phyloP scores from a whole-genome alignment of 2,329 filamentous ascomycete genomes.

The Ophiocordyceps sinensis region DNA sequence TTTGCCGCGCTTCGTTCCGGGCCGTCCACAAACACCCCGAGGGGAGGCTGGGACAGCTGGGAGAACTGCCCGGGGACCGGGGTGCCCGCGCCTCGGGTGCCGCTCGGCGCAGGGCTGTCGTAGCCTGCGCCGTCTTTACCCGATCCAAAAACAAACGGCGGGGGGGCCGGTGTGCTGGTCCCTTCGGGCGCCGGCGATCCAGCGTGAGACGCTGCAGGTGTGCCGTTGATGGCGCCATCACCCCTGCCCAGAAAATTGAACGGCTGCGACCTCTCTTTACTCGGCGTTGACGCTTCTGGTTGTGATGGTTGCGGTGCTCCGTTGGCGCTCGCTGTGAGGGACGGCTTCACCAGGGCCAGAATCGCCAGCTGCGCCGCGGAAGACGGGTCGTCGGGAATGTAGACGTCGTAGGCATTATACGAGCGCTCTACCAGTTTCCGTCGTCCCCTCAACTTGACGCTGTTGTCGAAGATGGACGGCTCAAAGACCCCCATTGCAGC shows the following conservation, averaged over 20 bases:
- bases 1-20: slow-evolving; percentile 33
- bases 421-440: slow-evolving; percentile 75
- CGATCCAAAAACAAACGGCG: slow-evolving; percentile 40
- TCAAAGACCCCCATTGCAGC: slow-evolving; percentile 91
- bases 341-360: slow-evolving; percentile 44
- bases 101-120: slow-evolving; percentile 38
- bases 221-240: slow-evolving; percentile 52
- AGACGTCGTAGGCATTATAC: slow-evolving; percentile 84
- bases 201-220: slow-evolving; percentile 72
- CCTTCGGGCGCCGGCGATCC: slow-evolving; percentile 79
- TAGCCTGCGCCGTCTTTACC: slow-evolving; percentile 27
- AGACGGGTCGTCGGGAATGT: slow-evolving; percentile 72
- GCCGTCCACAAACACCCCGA: slow-evolving; percentile 35
- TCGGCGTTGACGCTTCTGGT: slow-evolving; percentile 39
- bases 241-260: slow-evolving; percentile 54
- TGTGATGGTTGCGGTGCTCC: slow-evolving; percentile 26
- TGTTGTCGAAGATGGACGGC: slow-evolving; percentile 73
- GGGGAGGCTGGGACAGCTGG: slow-evolving; percentile 20
- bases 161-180: slow-evolving; percentile 48
- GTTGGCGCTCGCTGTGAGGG: slow-evolving; percentile 30
- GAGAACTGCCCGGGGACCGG: slow-evolving; percentile 21
- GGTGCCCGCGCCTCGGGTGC: slow-evolving; percentile 34
- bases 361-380: slow-evolving; percentile 70
- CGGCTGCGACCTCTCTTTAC: slow-evolving; percentile 49
- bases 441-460: slow-evolving; percentile 62